Base-by-base conservation (phyloP, 208 protist genomes). In the Crithidia sp. region DNA sequence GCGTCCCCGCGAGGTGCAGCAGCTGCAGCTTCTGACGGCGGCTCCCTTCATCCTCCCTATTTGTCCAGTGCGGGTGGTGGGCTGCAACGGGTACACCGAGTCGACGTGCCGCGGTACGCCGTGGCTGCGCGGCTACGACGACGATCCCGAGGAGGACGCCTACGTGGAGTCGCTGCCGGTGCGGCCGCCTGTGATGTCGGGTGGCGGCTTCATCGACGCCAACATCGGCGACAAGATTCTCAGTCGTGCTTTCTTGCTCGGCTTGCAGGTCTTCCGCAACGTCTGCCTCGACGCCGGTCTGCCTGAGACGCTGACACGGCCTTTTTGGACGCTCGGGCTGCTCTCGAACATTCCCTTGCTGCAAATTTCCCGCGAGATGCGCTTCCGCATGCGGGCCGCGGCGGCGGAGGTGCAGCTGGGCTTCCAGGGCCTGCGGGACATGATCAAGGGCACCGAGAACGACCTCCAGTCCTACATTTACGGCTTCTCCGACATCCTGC, bases 51-150 rank as follows among this genome's bases (percentile, higher is more conserved):
- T 82, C 58, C 40, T 91, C 2, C 80, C 79, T 19, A 83, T 85
- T 49, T 79, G 68, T 16, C 69, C 86, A 3, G 77, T 91, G n/a
- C 83, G 81, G 37, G 77, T 91, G 9, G 84, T 88, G 17, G 86
- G 82, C 37, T 88, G 75, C 66, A 79, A 82, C 60, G 76, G 68
- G 12, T 61, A 81, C 16, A 50, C 81, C 8, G 81, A 85, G 65
- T 73, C 74, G 9, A 69, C 43, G 13, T 88, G 79, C 59, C 86
- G 86, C 43, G 86, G 83, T 13, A 88, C 82, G 40, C 74, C 83
- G 58, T 91, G 86, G 86, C 74, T 88, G 54, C 82, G 83, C 44
- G 83, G 83, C 54, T 63, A 76, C 43, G 73, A 85, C n/a, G 73
- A 85, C 49, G 82, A 85, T 7, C 73, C 82, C 7, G 75, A 83